These are phyloP conservation scores for Acidiella bohemica DNA, from an alignment of 495 filamentous ascomycete genomes.

Conservation along the genomic window DNA sequence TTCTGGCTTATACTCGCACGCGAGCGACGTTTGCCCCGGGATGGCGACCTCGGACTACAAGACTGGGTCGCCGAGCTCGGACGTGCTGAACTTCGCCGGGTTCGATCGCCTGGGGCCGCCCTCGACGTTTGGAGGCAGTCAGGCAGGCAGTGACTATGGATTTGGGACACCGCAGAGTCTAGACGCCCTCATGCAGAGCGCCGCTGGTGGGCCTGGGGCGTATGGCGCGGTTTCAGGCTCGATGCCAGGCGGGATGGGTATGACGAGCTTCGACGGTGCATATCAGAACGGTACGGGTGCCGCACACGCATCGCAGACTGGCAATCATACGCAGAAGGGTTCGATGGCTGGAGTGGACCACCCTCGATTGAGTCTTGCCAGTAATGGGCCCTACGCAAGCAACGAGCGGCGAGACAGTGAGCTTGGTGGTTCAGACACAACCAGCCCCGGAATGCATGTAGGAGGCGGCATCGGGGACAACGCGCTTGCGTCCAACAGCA, in stretches of 20 bases:
- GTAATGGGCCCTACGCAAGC: slow-evolving; percentile 8
- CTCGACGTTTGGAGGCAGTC: slow-evolving; percentile 9
- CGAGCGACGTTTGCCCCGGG: too few relatives aligned
- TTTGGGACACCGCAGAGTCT: slow-evolving; percentile 18
- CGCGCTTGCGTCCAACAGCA: slow-evolving; percentile 8
- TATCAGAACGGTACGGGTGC: background rate
- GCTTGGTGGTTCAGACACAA: slow-evolving; percentile 13
- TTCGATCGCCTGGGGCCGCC: background rate
- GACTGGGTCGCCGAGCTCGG: slow-evolving; percentile 6
- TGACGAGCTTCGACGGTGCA: slow-evolving; percentile 4
- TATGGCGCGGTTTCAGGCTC: too few relatives aligned
- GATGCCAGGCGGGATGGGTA: too few relatives aligned
- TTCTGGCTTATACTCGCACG: too few relatives aligned
- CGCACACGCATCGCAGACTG: background rate
- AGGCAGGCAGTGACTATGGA: slow-evolving; percentile 16
- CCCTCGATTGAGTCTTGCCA: slow-evolving; percentile 12
- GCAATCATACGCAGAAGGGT: background rate
- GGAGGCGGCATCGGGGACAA: slow-evolving; percentile 13
- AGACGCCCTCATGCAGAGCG: slow-evolving; percentile 15
- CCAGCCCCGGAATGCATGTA: slow-evolving; percentile 3
- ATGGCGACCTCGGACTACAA: slow-evolving; percentile 13
- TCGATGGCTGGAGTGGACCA: background rate
- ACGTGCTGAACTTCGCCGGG: slow-evolving; percentile 5
- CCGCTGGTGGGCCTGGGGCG: background rate
- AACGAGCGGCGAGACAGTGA: slow-evolving; percentile 8